These are phyloP conservation scores for Candolleomyces eurysporus DNA, from an alignment of 768 basidiomycete species.

Conservation along the genomic window DNA sequence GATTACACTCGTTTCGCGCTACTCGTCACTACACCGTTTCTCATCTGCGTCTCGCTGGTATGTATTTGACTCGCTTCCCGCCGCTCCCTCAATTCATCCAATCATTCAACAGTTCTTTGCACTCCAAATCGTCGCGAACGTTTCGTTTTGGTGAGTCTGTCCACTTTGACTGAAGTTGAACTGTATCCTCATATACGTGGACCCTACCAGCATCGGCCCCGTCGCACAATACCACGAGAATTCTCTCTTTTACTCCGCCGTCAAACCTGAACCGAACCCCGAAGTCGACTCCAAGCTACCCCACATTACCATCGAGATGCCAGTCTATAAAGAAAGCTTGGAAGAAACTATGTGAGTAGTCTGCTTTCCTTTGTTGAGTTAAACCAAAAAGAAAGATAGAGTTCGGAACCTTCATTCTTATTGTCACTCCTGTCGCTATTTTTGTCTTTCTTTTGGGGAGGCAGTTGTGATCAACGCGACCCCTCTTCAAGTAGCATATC, in stretches of 20 bases:
- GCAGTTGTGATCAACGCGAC: not conserved
- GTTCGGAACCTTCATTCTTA: too few relatives aligned
- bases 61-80: constrained; percentile 18
- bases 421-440: too few relatives aligned
- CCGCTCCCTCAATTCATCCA: constrained; percentile 6
- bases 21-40: constrained; percentile 61
- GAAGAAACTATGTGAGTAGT: constrained; percentile 74
- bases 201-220: constrained; percentile 60
- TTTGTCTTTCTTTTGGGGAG: not conserved
- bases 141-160: constrained; percentile 59
- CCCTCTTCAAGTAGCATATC: not conserved
- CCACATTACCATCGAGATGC: constrained; percentile 78
- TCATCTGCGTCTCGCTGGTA: constrained; percentile 76
- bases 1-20: constrained; percentile 63
- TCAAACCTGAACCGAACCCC: constrained; percentile 57
- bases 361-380: constrained; percentile 1
- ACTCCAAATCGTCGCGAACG: constrained; percentile 61
- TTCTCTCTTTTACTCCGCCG: constrained; percentile 78
- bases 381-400: not conserved
- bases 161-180: constrained; percentile 5
- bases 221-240: constrained; percentile 86
- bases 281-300: constrained; percentile 65
- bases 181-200: constrained; percentile 18
- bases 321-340: constrained; percentile 85
- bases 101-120: constrained; percentile 60